phyloP scores from a whole-genome alignment of 768 basidiomycete species.

The Gymnopilus junonius region DNA sequence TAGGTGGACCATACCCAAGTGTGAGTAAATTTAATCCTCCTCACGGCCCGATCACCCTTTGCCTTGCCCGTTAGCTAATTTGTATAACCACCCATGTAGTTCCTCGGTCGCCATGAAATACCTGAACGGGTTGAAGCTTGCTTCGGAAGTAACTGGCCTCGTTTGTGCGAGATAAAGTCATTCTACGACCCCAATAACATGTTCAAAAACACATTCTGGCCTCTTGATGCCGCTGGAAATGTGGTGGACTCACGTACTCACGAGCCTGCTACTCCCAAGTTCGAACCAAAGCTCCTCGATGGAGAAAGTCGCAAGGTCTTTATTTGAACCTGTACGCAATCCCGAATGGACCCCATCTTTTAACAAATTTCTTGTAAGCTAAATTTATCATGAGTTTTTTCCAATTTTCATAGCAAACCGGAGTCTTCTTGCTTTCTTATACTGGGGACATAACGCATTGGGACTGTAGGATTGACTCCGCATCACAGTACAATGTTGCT shows the following conservation, averaged over 20 bases:
- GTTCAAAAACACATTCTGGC: constrained; percentile 85
- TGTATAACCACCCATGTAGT: constrained; percentile 43
- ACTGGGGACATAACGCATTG: too few relatives aligned
- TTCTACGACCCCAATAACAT: constrained; percentile 78
- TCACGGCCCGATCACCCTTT: constrained; percentile 4
- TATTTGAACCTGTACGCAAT: constrained; percentile 5
- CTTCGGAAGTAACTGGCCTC: constrained; percentile 77
- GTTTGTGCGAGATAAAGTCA: constrained; percentile 72
- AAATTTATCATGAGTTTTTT: too few relatives aligned
- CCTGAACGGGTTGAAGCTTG: constrained; percentile 64
- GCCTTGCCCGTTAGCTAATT: neutral
- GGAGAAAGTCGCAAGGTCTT: constrained; percentile 26
- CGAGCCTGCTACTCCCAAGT: constrained; percentile 59
- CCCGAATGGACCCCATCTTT: neutral
- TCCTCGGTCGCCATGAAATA: constrained; percentile 74
- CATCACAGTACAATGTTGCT: too few relatives aligned
- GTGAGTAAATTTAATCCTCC: constrained; percentile 48
- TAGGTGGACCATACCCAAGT: constrained; percentile 85
- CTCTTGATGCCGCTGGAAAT: constrained; percentile 60
- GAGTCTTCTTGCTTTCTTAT: too few relatives aligned
- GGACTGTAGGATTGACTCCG: too few relatives aligned
- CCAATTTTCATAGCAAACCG: too few relatives aligned
- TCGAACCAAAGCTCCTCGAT: constrained; percentile 29
- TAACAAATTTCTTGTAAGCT: too few relatives aligned
- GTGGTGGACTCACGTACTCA: constrained; percentile 60